phyloP scores from a whole-genome alignment of 345 rosid genomes.

The Brassica juncea region DNA sequence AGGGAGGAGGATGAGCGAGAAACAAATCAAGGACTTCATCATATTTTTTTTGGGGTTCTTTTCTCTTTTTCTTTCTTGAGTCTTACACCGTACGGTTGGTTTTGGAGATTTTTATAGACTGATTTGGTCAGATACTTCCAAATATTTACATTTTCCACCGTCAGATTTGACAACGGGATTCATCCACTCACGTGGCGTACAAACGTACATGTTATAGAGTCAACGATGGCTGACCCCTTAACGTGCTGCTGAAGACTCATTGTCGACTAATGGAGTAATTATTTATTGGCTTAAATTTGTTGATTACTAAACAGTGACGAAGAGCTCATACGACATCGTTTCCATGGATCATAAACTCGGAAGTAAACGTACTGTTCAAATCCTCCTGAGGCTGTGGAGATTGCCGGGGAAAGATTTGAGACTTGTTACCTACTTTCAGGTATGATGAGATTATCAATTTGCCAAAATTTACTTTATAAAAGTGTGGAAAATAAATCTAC shows the following conservation, averaged over 20 bases:
- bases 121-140: neutral
- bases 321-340: neutral
- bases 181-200: neutral
- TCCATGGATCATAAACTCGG: neutral
- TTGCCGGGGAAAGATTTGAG: neutral
- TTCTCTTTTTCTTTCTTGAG: neutral
- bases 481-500: neutral
- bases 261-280: neutral
- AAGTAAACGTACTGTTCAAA: neutral
- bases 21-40: slow-evolving; percentile 28
- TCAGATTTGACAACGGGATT: neutral
- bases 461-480: neutral
- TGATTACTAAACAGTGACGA: neutral
- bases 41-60: neutral
- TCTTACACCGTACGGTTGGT: neutral
- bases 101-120: neutral
- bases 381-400: neutral
- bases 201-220: neutral
- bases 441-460: too few relatives aligned
- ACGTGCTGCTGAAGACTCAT: neutral
- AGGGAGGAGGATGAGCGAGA: slow-evolving; percentile 19
- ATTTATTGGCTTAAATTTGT: neutral
- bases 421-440: neutral
- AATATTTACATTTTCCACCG: neutral
- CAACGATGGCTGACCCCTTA: neutral